Conservation (phyloP, 805 yeast genomes). For the Zygotorulaspora chibaensis region DNA sequence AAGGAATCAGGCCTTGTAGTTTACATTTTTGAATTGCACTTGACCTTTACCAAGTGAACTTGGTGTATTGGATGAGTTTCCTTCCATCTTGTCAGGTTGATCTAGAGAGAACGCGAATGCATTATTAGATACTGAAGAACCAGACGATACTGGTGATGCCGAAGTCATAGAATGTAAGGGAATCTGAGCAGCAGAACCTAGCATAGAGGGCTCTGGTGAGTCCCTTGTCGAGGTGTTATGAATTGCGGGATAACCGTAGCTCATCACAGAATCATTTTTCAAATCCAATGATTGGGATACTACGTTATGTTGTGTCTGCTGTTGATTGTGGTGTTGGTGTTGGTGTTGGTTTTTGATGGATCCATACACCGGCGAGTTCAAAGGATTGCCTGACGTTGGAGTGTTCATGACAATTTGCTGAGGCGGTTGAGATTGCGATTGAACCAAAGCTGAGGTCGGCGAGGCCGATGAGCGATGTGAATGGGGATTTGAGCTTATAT, state of each 20-base stretch:
- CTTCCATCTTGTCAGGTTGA: slow-evolving; percentile 15
- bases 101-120: slow-evolving; percentile 23
- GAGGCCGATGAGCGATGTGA: slow-evolving; percentile 2
- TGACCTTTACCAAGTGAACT: slow-evolving; percentile 14
- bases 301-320: neutral
- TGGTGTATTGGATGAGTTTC: slow-evolving; percentile 8
- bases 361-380: slow-evolving; percentile 16
- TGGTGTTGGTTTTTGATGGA: slow-evolving; percentile 10
- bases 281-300: slow-evolving; percentile 3
- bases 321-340: slow-evolving; percentile 2
- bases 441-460: slow-evolving; percentile 1
- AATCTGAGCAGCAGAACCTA: slow-evolving; percentile 5
- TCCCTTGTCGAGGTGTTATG: slow-evolving; percentile 5
- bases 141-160: slow-evolving; percentile 8
- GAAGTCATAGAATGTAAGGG: slow-evolving; percentile 6
- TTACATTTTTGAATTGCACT: slow-evolving; percentile 26
- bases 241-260: slow-evolving; percentile 13
- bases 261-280: slow-evolving; percentile 11
- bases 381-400: slow-evolving; percentile 6
- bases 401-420: slow-evolving; percentile 1
- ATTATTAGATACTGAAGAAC: slow-evolving; percentile 11
- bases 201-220: slow-evolving; percentile 9
- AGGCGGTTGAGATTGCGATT: neutral
- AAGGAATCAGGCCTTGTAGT: slow-evolving; percentile 17
- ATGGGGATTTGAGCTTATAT: neutral